A percentile compares a stretch with the other conserved stretches of the same genome.
phyloP scores from a whole-genome alignment of 2,329 filamentous ascomycete genomes.

The Colletotrichum musicola region DNA sequence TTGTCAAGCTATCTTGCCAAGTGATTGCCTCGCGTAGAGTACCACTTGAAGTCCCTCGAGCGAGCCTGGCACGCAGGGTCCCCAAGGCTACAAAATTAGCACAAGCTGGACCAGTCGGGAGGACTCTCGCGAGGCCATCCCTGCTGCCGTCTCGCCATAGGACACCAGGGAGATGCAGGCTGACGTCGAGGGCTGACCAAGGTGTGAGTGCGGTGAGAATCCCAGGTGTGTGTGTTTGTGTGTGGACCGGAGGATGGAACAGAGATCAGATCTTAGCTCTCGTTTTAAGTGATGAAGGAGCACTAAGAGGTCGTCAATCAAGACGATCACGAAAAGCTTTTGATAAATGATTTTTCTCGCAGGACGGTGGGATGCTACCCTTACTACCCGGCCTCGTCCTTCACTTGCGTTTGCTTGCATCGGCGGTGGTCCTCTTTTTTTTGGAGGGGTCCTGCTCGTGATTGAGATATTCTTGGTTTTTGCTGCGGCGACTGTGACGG shows the following conservation, averaged over 20 bases:
- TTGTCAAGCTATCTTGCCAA: not conserved
- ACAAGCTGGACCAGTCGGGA: not conserved
- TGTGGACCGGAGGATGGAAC: slow-evolving; percentile 7
- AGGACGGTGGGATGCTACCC: not conserved
- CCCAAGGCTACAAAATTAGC: not conserved
- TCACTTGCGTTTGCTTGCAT: no score
- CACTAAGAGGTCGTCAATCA: slow-evolving; percentile 5
- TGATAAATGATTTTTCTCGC: no score
- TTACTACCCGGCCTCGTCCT: not conserved
- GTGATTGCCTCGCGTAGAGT: no score
- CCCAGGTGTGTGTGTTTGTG: slow-evolving; percentile 23
- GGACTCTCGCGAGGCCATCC: slow-evolving; percentile 17
- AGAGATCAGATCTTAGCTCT: slow-evolving; percentile 31
- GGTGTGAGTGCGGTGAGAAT: slow-evolving; percentile 20
- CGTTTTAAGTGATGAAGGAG: slow-evolving; percentile 7
- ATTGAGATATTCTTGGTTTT: slow-evolving; percentile 2
- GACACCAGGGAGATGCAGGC: slow-evolving; percentile 24
- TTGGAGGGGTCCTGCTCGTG: not conserved
- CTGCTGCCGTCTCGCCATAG: slow-evolving; percentile 2
- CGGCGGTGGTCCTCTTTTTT: not conserved
- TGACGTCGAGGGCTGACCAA: slow-evolving; percentile 38
- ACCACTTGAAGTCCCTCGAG: not conserved
- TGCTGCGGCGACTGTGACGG: slow-evolving; percentile 8
- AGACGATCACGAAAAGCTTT: slow-evolving; percentile 1
- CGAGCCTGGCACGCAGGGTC: not conserved